phyloP scores from a whole-genome alignment of 2,329 filamentous ascomycete genomes.

The Albifimbria verrucaria region DNA sequence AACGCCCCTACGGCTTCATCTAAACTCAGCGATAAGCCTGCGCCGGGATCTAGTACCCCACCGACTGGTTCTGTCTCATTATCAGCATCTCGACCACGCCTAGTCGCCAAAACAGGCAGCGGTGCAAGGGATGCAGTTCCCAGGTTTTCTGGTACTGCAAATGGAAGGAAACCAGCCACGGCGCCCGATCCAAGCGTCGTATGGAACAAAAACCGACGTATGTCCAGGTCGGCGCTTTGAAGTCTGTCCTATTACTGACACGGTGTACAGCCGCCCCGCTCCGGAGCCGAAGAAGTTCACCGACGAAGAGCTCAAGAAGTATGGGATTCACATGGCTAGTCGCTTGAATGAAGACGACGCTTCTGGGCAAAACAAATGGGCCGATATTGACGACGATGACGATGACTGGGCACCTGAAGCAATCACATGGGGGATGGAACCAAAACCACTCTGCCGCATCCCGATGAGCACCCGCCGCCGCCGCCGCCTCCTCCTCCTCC shows the following conservation, averaged over 20 bases:
- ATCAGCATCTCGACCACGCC: conserved; percentile 61
- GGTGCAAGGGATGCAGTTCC: conserved; percentile 51
- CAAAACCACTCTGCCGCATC: conserved; percentile 69
- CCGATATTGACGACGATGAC: conserved; percentile 84
- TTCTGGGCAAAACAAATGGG: conserved; percentile 79
- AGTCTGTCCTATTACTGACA: background rate
- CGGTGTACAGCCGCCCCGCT: conserved; percentile 48
- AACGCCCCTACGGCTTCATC: conserved; percentile 38
- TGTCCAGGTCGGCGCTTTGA: conserved; percentile 26
- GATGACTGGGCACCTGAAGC: conserved; percentile 84
- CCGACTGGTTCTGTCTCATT: conserved; percentile 42
- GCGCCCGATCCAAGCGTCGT: conserved; percentile 72
- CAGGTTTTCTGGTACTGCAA: conserved; percentile 40
- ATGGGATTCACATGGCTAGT: conserved; percentile 80
- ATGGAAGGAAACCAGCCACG: conserved; percentile 55
- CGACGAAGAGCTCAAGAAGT: conserved; percentile 83
- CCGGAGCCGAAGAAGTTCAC: conserved; percentile 79
- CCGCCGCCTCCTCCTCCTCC: conserved; percentile 9
- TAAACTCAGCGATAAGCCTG: conserved; percentile 50
- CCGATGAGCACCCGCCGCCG: conserved; percentile 45
- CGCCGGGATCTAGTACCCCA: conserved; percentile 43
- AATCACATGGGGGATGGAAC: conserved; percentile 89
- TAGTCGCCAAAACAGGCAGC: conserved; percentile 72
- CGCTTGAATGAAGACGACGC: conserved; percentile 72
- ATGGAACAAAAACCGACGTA: conserved; percentile 88